A percentile compares a stretch with the other conserved stretches of the same genome.
Evolutionary conservation across 495 filamentous ascomycete species (phyloP).

Genomic region (Bacidia gigantensis): DNA sequence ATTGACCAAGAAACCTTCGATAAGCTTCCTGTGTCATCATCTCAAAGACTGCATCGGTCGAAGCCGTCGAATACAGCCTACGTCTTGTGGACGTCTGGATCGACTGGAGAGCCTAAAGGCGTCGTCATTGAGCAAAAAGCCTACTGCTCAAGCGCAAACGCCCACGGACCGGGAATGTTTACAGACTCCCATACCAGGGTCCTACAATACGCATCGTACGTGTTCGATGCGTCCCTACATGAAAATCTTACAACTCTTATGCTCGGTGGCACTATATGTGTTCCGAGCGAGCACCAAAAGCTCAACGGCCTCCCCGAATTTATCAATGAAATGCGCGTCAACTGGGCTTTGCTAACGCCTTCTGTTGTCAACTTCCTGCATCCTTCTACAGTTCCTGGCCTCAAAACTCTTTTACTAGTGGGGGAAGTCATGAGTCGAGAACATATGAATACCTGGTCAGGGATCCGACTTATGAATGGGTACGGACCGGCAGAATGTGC

Average conservation of each 20-base stretch:
- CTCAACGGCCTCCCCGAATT: slow-evolving; percentile 33
- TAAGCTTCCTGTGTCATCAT: slow-evolving; percentile 9
- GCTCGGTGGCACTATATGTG: slow-evolving; percentile 31
- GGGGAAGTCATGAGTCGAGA: slow-evolving; percentile 44
- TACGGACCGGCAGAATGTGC: slow-evolving; percentile 44
- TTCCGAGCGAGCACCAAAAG: slow-evolving; percentile 38
- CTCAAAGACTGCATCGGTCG: not conserved
- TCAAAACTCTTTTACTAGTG: slow-evolving; percentile 33
- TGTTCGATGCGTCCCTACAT: slow-evolving; percentile 36
- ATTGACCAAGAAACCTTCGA: slow-evolving; percentile 25
- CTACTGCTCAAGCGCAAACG: slow-evolving; percentile 29
- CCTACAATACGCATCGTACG: slow-evolving; percentile 41
- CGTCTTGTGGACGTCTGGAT: slow-evolving; percentile 36
- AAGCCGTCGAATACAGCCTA: slow-evolving; percentile 15
- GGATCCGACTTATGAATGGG: slow-evolving; percentile 40
- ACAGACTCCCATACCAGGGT: slow-evolving; percentile 20
- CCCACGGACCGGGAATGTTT: slow-evolving; percentile 29
- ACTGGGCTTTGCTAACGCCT: slow-evolving; percentile 36
- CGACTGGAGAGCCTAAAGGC: slow-evolving; percentile 39
- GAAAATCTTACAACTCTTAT: slow-evolving; percentile 33
- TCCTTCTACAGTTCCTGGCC: slow-evolving; percentile 30
- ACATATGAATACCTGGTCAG: slow-evolving; percentile 40
- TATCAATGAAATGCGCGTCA: slow-evolving; percentile 34
- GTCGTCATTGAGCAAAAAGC: slow-evolving; percentile 32
- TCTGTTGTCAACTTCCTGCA: slow-evolving; percentile 36